Evolutionary conservation across 441 rosid genomes (phyloP).

Genomic region (Populus hybrid): DNA sequence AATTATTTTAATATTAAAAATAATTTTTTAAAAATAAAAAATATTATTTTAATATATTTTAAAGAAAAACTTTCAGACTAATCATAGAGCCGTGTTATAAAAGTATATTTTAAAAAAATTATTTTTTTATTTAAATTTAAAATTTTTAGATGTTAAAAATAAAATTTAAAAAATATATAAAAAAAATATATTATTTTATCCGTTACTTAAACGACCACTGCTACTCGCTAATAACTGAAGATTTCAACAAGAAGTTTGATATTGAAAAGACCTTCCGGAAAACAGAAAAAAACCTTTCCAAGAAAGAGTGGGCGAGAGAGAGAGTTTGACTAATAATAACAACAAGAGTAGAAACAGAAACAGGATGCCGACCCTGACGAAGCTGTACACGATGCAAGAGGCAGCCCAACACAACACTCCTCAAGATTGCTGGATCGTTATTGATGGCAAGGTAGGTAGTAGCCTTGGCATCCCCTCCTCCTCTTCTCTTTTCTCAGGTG

Average conservation of each 20-base stretch:
- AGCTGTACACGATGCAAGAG: slow-evolving; percentile 70
- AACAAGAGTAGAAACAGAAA: neutral
- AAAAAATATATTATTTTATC: too few relatives aligned
- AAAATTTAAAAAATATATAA: too few relatives aligned
- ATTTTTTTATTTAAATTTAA: too few relatives aligned
- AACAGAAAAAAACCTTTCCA: neutral
- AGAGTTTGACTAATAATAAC: neutral
- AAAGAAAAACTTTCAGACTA: too few relatives aligned
- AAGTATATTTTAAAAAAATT: too few relatives aligned
- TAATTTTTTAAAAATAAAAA: too few relatives aligned
- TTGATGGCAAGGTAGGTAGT: slow-evolving; percentile 60
- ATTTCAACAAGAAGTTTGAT: neutral
- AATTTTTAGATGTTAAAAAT: too few relatives aligned
- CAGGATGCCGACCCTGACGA: slow-evolving; percentile 72
- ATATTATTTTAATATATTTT: too few relatives aligned
- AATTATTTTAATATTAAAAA: too few relatives aligned
- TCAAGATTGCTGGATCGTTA: slow-evolving; percentile 88
- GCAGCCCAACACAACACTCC: slow-evolving; percentile 61
- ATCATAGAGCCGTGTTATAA: too few relatives aligned
- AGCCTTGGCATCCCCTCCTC: neutral
- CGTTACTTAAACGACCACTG: too few relatives aligned
- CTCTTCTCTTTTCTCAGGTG: neutral
- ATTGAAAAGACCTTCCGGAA: neutral
- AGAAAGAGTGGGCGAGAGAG: neutral
- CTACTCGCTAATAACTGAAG: neutral